Percentiles rank a stretch among this genome's conserved stretches.
Evolutionary conservation across 371 early-diverging fungal species (phyloP).

Genomic region (Apophysomyces variabilis): DNA sequence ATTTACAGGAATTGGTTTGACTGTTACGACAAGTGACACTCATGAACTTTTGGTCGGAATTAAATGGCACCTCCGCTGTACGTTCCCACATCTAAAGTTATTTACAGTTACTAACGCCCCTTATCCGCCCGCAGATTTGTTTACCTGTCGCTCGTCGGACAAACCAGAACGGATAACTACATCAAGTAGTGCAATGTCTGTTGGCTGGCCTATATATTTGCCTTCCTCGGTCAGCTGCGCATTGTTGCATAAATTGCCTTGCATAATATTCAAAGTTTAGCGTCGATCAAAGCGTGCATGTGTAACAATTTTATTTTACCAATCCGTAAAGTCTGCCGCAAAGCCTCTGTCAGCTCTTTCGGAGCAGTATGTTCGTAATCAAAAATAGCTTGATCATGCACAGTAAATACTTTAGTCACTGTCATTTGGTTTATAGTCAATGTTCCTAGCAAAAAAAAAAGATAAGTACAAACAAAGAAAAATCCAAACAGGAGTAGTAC

Average conservation of each 20-base stretch:
- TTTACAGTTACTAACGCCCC: not conserved
- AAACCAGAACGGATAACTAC: conserved; percentile 54
- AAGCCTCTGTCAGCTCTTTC: conserved; percentile 40
- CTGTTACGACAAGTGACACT: conserved; percentile 58
- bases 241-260: conserved; percentile 78
- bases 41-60: conserved; percentile 93
- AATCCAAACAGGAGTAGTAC: not conserved
- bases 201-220: conserved; percentile 79
- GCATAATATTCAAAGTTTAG: not conserved
- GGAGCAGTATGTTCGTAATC: conserved; percentile 63
- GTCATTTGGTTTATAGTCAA: conserved; percentile 89
- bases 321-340: conserved; percentile 59
- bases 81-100: conserved; percentile 56
- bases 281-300: not conserved
- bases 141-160: conserved; percentile 68
- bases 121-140: conserved; percentile 2
- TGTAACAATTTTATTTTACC: conserved; percentile 41
- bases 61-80: conserved; percentile 85
- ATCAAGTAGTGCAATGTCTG: conserved; percentile 85
- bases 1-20: conserved; percentile 35
- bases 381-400: conserved; percentile 62
- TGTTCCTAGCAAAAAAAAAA: conserved; percentile 53
- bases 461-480: not conserved
- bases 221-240: conserved; percentile 69
- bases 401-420: conserved; percentile 72